Base-by-base conservation (phyloP, 148 eudicot genomes). In the Limonium bicolor region DNA sequence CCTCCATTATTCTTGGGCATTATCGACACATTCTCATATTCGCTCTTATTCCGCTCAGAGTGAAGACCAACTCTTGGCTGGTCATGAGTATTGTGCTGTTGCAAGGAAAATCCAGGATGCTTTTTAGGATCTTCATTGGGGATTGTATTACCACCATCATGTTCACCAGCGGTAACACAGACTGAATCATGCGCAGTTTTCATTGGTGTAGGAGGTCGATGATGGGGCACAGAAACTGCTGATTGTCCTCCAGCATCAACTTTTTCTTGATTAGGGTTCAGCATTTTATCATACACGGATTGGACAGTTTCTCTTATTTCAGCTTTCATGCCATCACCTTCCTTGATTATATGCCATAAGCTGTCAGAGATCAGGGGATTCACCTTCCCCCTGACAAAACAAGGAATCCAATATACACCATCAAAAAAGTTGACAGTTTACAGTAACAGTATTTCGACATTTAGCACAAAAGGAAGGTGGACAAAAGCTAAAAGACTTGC, bases 241-340 rank as follows among this genome's bases (percentile, higher is more conserved):
- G 72, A 43, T 54, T 43, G 66, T 51, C 69, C 38, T 43, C 46
- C 47, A 54, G n/a, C n/a, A n/a, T n/a, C n/a, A n/a, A n/a, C n/a
- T n/a, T n/a, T 57, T 47, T 45, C 62, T 20, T 36, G 40, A 27
- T 49, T 27, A 52, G 83, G 83, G 37, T 74, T 70, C 40, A 58
- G 46, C 27, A 79, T 64, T 63, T 70, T 68, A 33, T 59, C 58
- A 49, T 79, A 87, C 26, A 79, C 76, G 7, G 74, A 74, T 37
- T 74, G 74, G 16, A 87, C 90, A 6, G 90, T 74, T 48, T 80
- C 86, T 34, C 39, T 59, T 36, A 87, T 87, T 64, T 87, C 94
- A 45, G 34, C 41, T 54, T 71, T 67, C 74, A 87, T 71, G 28
- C 72, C 78, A 51, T 79, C 86, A 18, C 53, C 53, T 36, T 90